Evolutionary conservation across 306 rosid species (phyloP).

Genomic region (Castanopsis chinensis): DNA sequence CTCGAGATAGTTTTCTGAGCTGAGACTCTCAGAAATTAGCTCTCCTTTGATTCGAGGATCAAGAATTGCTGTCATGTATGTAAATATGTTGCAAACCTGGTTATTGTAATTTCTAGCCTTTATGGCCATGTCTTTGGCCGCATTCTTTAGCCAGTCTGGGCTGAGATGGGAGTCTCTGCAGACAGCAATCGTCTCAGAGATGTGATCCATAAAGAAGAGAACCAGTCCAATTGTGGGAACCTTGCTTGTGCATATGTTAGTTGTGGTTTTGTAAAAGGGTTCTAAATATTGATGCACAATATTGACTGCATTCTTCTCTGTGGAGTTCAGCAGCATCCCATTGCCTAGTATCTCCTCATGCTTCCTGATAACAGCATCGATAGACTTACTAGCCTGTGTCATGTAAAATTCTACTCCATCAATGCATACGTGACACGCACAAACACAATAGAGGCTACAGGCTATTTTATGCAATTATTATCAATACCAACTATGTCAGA

Average conservation of each 20-base stretch:
- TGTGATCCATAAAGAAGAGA: constrained; percentile 98
- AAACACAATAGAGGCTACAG: neutral
- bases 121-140: constrained; percentile 91
- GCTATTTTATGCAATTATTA: neutral
- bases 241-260: constrained; percentile 84
- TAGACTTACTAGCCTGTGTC: constrained; percentile 79
- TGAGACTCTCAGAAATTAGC: constrained; percentile 84
- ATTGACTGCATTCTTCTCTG: constrained; percentile 68
- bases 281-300: constrained; percentile 81
- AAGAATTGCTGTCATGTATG: constrained; percentile 86
- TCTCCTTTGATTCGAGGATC: constrained; percentile 96
- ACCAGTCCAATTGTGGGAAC: constrained; percentile 81
- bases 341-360: constrained; percentile 62
- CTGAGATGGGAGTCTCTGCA: constrained; percentile 80
- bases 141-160: constrained; percentile 82
- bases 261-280: constrained; percentile 92
- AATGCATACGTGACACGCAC: neutral
- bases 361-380: constrained; percentile 80
- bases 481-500: neutral
- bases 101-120: constrained; percentile 63
- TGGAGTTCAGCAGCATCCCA: constrained; percentile 61
- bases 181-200: constrained; percentile 69
- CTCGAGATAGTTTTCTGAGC: constrained; percentile 60
- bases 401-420: constrained; percentile 18
- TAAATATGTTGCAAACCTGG: constrained; percentile 85